phyloP scores from a whole-genome alignment of 2,329 filamentous ascomycete genomes.

The Hymenoscyphus fructigenus region DNA sequence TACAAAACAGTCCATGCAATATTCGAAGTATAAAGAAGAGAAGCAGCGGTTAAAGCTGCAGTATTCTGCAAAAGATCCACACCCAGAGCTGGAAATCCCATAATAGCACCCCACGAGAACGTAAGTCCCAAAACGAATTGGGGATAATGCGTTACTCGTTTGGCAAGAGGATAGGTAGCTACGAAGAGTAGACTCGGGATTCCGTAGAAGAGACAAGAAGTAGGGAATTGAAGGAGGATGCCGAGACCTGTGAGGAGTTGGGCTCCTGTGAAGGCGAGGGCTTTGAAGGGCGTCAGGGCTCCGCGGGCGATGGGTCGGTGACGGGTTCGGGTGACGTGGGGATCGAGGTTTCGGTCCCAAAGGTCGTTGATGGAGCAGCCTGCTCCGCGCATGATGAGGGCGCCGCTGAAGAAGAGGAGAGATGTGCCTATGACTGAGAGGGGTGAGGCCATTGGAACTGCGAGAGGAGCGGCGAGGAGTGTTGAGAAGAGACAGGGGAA shows the following conservation, averaged over 20 bases:
- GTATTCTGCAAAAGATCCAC: slow-evolving; percentile 68
- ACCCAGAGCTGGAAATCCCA: slow-evolving; percentile 83
- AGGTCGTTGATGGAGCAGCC: slow-evolving; percentile 90
- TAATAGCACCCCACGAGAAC: slow-evolving; percentile 85
- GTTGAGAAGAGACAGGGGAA: slow-evolving; percentile 85
- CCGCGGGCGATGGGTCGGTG: slow-evolving; percentile 78
- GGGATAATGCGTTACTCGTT: slow-evolving; percentile 84
- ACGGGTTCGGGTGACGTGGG: slow-evolving; percentile 72
- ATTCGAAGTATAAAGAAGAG: slow-evolving; percentile 72
- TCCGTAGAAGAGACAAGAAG: slow-evolving; percentile 72
- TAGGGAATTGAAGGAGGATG: slow-evolving; percentile 74
- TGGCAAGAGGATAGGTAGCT: slow-evolving; percentile 75
- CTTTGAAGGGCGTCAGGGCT: slow-evolving; percentile 71
- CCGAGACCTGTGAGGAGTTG: slow-evolving; percentile 74
- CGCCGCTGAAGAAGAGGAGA: slow-evolving; percentile 71
- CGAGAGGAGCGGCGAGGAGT: slow-evolving; percentile 72
- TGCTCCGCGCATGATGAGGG: slow-evolving; percentile 81
- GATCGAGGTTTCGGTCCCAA: slow-evolving; percentile 85
- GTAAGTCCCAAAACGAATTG: slow-evolving; percentile 80
- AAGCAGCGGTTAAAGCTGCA: slow-evolving; percentile 63
- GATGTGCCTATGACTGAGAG: slow-evolving; percentile 62
- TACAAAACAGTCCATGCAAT: slow-evolving; percentile 86
- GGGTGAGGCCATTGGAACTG: slow-evolving; percentile 59
- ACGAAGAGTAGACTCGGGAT: slow-evolving; percentile 74
- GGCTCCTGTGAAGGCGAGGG: slow-evolving; percentile 69